Base-by-base conservation (phyloP, 1,139 yeast species). In the Geotrichum fermentans region DNA sequence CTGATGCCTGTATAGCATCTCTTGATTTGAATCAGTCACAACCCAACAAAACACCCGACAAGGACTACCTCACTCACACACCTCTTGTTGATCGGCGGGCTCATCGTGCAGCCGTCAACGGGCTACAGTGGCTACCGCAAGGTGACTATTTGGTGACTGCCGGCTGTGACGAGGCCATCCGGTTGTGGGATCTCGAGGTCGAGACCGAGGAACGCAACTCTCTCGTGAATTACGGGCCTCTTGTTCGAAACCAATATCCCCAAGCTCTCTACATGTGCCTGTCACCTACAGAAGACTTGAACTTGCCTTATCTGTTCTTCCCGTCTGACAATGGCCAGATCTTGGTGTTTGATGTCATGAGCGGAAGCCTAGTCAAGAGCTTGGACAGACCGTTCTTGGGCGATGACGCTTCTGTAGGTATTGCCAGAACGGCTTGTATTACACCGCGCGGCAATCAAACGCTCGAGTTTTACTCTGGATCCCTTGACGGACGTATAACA, bases 301-400 rank as follows among this genome's bases (percentile, higher is more conserved):
- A 75, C 51, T 60, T 75, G 34, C 83, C 80, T 52, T 75, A 79
- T 59, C 64, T 86, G 39, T 69, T 87, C 62, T 80, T 79, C 57
- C 88, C 94, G 3, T 77, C 92, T 0, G 96, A 89, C 60, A 81
- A 75, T 52, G 94, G 95, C 3, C 95, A 88, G 58, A 67, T 89
- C 0, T 74, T 82, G 44, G 73, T 87, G 43, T 83, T 74, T 56
- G 72, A 86, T 22, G 72, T 80, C 0, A 65, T 73, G 3, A 83
- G 81, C 53, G 95, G 95, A 0, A 80, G 79, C 55, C 65, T 82
- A 49, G 74, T 80, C 11, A 69, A 75, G 4, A 63, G 89, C 46
- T 61, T 80, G 16, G 67, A 68, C 20, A 64, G 81, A 34, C 66
- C 68, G 1, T 52, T 56, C 18, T 52, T 58, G 7, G 42, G 52